Evolutionary conservation across 306 rosid species (phyloP), one percentile per base, ranked within the genome.

Genomic region (Begonia fuchsioides): DNA sequence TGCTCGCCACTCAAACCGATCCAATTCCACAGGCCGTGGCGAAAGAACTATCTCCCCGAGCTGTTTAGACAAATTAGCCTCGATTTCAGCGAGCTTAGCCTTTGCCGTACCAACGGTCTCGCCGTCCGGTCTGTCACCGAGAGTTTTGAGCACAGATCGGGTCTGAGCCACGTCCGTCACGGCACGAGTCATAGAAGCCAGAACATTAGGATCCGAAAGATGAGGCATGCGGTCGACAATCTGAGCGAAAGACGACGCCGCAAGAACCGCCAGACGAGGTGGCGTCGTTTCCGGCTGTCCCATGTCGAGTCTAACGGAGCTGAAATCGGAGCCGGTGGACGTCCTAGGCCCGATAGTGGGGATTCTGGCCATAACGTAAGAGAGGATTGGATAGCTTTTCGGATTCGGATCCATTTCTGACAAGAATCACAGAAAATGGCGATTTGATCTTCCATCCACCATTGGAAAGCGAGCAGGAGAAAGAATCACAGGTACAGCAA

Each of bases 51-150:
- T 72, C 49, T 68, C 75, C 17, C 72, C 61, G 17, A 90, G 52
- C 10, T 11, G 35, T 26, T 26, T 26, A 26, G 35, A 26, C 35
- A 26, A 26, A 26, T 26, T 54, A 41, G 82, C 68, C 1, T 81
- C 92, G 12, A 90, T 52, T 9, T 75, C 82, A 0, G 40, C 51
- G 0, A 84, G 59, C 72, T 52, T 72, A 41, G 67, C 71, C 51
- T 48, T 68, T 1, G 93, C 86, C 0, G 57, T 47, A 57, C 77
- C 95, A 11, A 90, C 67, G 38, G 75, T 58, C 57, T 82, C 81
- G 55, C 80, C 92, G 18, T 84, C 81, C 40, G 95, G 94, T 8
- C 92, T 69, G 20, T 68, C 68, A 38, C 97, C 97, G 17, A 90
- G 71, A 1, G 74, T 55, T 1, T 44, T 51, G 13, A 90, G 90